These are phyloP conservation scores for Coemansia sp. DNA, from an alignment of 192 early-diverging fungal genomes.

Conservation along the genomic window DNA sequence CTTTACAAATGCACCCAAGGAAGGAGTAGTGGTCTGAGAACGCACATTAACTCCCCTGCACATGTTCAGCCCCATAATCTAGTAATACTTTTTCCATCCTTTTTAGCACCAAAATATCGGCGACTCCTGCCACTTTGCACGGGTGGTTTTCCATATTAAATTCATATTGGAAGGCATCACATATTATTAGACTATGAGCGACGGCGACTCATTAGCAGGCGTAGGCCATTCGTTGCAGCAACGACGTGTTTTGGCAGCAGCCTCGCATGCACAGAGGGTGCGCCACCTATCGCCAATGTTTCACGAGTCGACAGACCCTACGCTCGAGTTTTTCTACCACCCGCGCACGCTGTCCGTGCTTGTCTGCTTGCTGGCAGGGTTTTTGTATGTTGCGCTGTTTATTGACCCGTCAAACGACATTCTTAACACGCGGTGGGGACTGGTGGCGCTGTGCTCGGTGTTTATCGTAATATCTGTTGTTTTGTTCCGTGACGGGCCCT, in stretches of 20 bases:
- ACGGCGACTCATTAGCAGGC: neutral
- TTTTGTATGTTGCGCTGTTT: constrained; percentile 48
- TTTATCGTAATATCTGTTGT: constrained; percentile 85
- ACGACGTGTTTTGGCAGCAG: constrained; percentile 16
- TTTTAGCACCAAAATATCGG: no score
- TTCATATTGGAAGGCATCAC: neutral
- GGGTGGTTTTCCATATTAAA: neutral
- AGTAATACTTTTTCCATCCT: no score
- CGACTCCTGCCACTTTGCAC: no score
- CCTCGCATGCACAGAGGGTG: neutral
- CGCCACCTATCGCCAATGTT: constrained; percentile 34
- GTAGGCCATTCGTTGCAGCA: constrained; percentile 13
- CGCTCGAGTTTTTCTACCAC: constrained; percentile 49
- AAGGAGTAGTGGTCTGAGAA: no score
- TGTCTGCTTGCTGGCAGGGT: constrained; percentile 36
- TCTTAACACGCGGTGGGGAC: constrained; percentile 49
- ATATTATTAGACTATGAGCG: neutral
- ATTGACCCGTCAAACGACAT: constrained; percentile 47
- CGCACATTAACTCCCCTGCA: no score
- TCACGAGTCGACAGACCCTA: constrained; percentile 49
- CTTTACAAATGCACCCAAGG: no score
- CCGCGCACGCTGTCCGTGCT: constrained; percentile 47
- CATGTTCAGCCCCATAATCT: no score
- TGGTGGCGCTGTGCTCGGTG: constrained; percentile 46
- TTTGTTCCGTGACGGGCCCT: constrained; percentile 91